Conservation (phyloP, 805 yeast species). For the Alloascoidea africana region DNA sequence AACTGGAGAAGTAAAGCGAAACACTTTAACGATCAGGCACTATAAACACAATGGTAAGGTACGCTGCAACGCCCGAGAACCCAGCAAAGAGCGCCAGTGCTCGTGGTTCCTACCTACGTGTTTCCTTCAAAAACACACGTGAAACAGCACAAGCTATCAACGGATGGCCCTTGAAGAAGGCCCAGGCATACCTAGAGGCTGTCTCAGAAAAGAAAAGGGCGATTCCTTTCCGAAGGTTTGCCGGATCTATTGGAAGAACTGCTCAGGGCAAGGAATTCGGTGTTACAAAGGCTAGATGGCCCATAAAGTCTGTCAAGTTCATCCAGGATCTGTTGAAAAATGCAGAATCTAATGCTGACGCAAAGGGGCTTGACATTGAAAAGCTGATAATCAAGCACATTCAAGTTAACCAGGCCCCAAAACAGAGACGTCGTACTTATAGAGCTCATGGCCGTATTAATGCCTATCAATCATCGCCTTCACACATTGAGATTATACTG, state of each 20-base stretch:
- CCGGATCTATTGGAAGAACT: constrained; percentile 95
- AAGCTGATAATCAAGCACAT: constrained; percentile 93
- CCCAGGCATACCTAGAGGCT: constrained; percentile 89
- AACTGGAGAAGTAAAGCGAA: too few species aligned
- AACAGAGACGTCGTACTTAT: constrained; percentile 99
- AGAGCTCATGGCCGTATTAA: constrained; percentile 99
- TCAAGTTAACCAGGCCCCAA: constrained; percentile 99
- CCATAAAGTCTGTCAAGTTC: constrained; percentile 94
- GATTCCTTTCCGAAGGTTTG: constrained; percentile 97
- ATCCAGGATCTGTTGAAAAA: constrained; percentile 88
- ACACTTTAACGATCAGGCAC: too few species aligned
- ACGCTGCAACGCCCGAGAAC: constrained; percentile 98
- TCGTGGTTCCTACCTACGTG: constrained; percentile 98
- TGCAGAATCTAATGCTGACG: constrained; percentile 98
- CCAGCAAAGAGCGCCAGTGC: constrained; percentile 99
- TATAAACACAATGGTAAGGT: constrained; percentile 97
- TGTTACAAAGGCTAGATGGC: constrained; percentile 99
- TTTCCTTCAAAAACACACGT: constrained; percentile 99
- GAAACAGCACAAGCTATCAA: constrained; percentile 97
- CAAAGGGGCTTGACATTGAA: constrained; percentile 95
- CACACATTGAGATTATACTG: constrained; percentile 94
- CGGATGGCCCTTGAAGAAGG: constrained; percentile 96
- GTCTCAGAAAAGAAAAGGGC: constrained; percentile 98
- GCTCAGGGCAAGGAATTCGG: constrained; percentile 99
- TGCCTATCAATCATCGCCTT: constrained; percentile 97